Evolutionary conservation across 208 protist genomes (phyloP), one percentile per base, ranked within the genome.

Genomic region (Leishmania guyanensis): DNA sequence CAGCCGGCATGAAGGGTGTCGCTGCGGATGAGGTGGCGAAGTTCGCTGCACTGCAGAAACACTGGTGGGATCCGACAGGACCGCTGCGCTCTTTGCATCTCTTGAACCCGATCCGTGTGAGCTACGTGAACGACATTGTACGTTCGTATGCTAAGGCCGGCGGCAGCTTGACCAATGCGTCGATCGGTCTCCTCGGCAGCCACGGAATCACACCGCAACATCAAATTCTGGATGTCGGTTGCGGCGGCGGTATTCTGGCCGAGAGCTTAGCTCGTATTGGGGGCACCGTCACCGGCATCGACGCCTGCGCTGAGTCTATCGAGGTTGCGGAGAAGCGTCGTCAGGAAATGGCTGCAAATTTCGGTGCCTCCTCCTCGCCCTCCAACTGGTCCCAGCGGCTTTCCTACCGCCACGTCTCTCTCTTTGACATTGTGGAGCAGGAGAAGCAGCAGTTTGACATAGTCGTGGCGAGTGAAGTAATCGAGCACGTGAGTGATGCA

Each of bases 401-500:
- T 22, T 69, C 76, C 43, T 83, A 86, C 79, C 75, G 78, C 50
- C 86, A 72, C 75, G 75, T 82, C 17, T 91, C 88, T 12, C 87
- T 95, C 80, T 88, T 91, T 36, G 88, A 90, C 12, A 87, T 91
- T 0, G 84, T 89, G 33, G 56, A 70, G 75, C 60, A 79, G 68
- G 78, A 84, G 39, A 81, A 84, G 71, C 48, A 64, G 56, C 58
- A 75, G 65, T 91, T 81, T 12, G 97, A 99, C 79, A 85, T 98
- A 4, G 95, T 99, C 17, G 86, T 95, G 54, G 94, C 95, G 22
- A 91, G 94, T 2, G 97, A 99, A 77, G 96, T 99, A 43, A 90
- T 99, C 71, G 97, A 99, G 84, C 97, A 99, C 80, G 97, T 99
- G 36, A 89, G 89, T 26, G 90, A 98, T 82, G 89, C 95, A 22